Evolutionary conservation across 192 early-diverging fungal genomes (phyloP), one percentile per base, ranked within the genome.

Genomic region (Backusella circina): DNA sequence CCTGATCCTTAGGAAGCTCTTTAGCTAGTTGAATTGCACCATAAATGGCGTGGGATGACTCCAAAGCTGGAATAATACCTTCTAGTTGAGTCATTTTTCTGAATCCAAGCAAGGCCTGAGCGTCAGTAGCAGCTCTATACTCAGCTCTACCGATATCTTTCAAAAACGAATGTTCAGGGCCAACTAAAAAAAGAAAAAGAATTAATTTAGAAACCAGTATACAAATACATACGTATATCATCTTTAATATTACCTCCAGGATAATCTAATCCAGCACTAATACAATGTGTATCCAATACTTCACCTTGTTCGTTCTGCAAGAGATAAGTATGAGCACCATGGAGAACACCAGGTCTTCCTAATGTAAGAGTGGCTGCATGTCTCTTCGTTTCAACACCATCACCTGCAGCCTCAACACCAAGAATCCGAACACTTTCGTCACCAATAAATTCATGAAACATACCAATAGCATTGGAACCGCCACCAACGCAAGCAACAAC

Each of bases 401-500:
- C 92, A 50, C 97, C 98, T 33, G 92, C 98, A 26, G 98, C 98
- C 82, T 99, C 98, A 36, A 95, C 95, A 78, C 97, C 98, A 70
- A 97, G 78, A 68, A 98, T 92, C 23, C 90, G 84, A 5, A 99
- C 97, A 16, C 80, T 75, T 72, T 86, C 86, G 78, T 98, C 94
- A 9, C 95, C 80, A 37, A 97, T 87, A 82, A 97, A 98, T 9
- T 97, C 95, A 75, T 95, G 89, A 87, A 99, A 99, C 87, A 97
- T 91, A 78, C 98, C 98, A 80, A 99, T 99, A 61, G 98, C 88
- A 80, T 99, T 99, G 75, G 92, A 94, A 54, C 98, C 98, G 70
- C 98, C 97, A 74, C 98, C 98, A 36, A 99, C 98, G 80, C 98
- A 98, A n/a, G 98, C 98, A 47, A 99, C 89, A 26, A 99, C 91